Evolutionary conservation across 352 stramenopile genomes (phyloP).

Genomic region (Phytopythium cucurbitacearum): DNA sequence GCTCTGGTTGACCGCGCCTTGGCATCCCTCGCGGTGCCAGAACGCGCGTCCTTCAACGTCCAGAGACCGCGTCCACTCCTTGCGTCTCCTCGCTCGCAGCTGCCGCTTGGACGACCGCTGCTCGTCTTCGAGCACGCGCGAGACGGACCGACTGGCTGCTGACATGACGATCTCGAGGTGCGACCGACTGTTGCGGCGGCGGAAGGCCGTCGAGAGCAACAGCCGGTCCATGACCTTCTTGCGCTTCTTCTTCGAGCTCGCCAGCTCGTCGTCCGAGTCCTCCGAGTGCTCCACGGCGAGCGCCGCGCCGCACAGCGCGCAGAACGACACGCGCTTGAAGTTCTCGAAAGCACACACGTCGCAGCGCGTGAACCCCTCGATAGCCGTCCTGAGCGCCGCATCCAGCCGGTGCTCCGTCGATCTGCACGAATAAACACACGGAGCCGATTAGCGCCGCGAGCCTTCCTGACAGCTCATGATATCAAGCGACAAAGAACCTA

Average conservation of each 20-base stretch:
- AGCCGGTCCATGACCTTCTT: conserved; percentile 1
- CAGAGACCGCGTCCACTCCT: conserved; percentile 24
- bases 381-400: conserved; percentile 19
- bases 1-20: background rate
- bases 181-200: background rate
- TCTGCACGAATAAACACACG: conserved; percentile 5
- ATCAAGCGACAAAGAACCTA: conserved; percentile 2
- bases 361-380: conserved; percentile 25
- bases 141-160: background rate
- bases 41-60: conserved; percentile 17
- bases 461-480: background rate
- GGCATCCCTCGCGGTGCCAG: conserved; percentile 15
- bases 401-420: conserved; percentile 16
- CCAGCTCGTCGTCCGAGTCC: background rate
- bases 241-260: background rate
- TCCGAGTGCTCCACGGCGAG: conserved; percentile 3
- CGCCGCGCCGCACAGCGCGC: conserved; percentile 18
- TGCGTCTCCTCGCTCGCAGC: conserved; percentile 13
- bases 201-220: conserved; percentile 4
- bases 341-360: conserved; percentile 31
- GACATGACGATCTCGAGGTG: background rate
- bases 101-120: background rate
- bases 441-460: conserved; percentile 1
- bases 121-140: background rate
- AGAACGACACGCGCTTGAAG: conserved; percentile 27